These are phyloP conservation scores for Amauroascus verrucosus DNA, from an alignment of 2,329 filamentous ascomycete species.

Conservation along the genomic window DNA sequence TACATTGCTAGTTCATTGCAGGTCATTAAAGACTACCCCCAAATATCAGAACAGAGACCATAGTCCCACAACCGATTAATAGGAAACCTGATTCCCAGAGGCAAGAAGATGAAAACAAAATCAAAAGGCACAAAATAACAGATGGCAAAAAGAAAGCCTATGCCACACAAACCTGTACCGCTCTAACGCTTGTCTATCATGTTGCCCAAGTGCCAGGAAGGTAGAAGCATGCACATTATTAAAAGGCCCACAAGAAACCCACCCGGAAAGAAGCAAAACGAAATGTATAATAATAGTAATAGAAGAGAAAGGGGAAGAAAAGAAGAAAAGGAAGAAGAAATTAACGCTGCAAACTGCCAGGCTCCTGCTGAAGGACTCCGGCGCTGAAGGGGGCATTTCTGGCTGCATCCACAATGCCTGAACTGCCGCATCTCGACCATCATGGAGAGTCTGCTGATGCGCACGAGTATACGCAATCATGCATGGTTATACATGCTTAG, in stretches of 20 bases:
- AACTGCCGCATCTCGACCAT: neutral
- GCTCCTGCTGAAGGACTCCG: neutral
- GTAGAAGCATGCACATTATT: conserved; percentile 7
- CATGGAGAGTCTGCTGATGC: conserved; percentile 3
- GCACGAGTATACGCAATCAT: conserved; percentile 4
- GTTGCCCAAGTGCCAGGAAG: conserved; percentile 9
- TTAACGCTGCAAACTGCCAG: neutral
- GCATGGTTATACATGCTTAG: neutral
- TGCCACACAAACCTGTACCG: conserved; percentile 11
- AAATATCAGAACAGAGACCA: neutral
- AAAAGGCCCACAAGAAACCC: conserved; percentile 5
- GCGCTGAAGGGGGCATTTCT: neutral
- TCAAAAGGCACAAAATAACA: neutral
- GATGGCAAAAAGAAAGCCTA: conserved; percentile 7
- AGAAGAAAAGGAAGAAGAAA: neutral
- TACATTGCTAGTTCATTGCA: conserved; percentile 8
- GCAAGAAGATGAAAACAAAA: neutral
- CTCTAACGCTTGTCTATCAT: conserved; percentile 17
- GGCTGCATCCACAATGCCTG: neutral
- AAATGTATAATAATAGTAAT: conserved; percentile 6
- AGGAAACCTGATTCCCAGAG: neutral
- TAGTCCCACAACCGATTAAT: neutral
- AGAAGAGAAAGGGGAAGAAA: conserved; percentile 6
- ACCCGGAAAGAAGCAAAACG: conserved; percentile 1
- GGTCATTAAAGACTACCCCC: conserved; percentile 6